Percentiles rank a stretch among this genome's conserved stretches.
Evolutionary conservation across 1,284 basidiomycete species (phyloP).

Genomic region (Leccinum pachyderme): DNA sequence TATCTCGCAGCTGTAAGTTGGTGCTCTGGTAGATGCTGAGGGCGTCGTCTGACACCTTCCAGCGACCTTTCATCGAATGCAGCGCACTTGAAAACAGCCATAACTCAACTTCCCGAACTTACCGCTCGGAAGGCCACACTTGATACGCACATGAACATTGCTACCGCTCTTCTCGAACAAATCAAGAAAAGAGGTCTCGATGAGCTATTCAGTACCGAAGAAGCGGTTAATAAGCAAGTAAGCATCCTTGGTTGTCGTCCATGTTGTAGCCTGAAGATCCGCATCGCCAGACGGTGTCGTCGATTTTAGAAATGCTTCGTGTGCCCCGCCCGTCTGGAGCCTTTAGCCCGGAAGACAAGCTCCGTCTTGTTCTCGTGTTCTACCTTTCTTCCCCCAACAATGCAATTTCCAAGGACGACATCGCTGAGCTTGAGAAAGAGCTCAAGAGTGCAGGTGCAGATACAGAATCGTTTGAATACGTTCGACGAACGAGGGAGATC

Average conservation of each 20-base stretch:
- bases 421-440: slow-evolving; percentile 85
- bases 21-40: background rate
- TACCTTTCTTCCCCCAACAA: slow-evolving; percentile 87
- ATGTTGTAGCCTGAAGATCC: slow-evolving; percentile 6
- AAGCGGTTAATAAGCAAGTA: slow-evolving; percentile 83
- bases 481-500: slow-evolving; percentile 89
- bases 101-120: slow-evolving; percentile 96
- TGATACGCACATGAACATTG: slow-evolving; percentile 99
- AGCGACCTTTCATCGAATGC: slow-evolving; percentile 93
- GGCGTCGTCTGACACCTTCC: slow-evolving; percentile 13
- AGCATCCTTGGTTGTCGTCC: background rate
- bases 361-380: slow-evolving; percentile 91
- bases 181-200: slow-evolving; percentile 96
- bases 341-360: slow-evolving; percentile 82
- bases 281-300: slow-evolving; percentile 61
- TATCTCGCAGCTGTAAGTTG: slow-evolving; percentile 82
- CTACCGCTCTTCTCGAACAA: slow-evolving; percentile 91
- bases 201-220: slow-evolving; percentile 96
- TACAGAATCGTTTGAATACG: slow-evolving; percentile 87
- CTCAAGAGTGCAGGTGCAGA: slow-evolving; percentile 80
- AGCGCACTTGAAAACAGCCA: slow-evolving; percentile 93
- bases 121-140: slow-evolving; percentile 95
- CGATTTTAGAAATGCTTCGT: slow-evolving; percentile 82
- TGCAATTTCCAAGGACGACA: slow-evolving; percentile 80
- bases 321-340: slow-evolving; percentile 61